phyloP scores from a whole-genome alignment of 1,284 basidiomycete species.

The Bondarzewia mesenterica region DNA sequence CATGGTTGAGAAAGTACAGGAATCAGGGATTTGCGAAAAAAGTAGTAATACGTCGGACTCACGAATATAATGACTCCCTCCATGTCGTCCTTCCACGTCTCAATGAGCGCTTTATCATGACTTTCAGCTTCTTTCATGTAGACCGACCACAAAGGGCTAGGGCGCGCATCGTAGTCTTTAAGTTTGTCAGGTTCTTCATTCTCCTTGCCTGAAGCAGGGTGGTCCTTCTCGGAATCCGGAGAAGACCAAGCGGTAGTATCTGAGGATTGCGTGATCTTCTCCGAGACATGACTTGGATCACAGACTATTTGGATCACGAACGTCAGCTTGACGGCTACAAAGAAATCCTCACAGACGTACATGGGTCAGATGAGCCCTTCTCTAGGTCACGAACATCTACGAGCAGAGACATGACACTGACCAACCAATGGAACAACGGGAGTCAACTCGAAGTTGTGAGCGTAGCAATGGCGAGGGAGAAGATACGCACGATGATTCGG shows the following conservation, averaged over 20 bases:
- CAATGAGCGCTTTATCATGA: constrained; percentile 2
- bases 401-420: not conserved
- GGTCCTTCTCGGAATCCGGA: not conserved
- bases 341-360: no score
- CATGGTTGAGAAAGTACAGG: no score
- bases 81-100: constrained; percentile 7
- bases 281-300: not conserved
- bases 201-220: no score
- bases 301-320: not conserved
- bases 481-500: no score
- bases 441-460: no score
- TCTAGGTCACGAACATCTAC: not conserved
- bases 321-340: not conserved
- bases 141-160: constrained; percentile 8
- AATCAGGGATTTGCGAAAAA: not conserved
- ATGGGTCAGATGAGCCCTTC: not conserved
- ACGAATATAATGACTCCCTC: constrained; percentile 8
- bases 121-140: constrained; percentile 5
- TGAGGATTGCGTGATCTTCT: not conserved
- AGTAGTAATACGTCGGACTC: not conserved
- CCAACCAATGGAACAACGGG: no score
- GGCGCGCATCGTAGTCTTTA: constrained; percentile 14
- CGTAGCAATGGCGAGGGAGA: no score
- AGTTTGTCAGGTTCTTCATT: not conserved
- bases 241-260: not conserved